Base-by-base conservation (phyloP, 257 asterid species). In the Parsonsia alboflavescens region DNA sequence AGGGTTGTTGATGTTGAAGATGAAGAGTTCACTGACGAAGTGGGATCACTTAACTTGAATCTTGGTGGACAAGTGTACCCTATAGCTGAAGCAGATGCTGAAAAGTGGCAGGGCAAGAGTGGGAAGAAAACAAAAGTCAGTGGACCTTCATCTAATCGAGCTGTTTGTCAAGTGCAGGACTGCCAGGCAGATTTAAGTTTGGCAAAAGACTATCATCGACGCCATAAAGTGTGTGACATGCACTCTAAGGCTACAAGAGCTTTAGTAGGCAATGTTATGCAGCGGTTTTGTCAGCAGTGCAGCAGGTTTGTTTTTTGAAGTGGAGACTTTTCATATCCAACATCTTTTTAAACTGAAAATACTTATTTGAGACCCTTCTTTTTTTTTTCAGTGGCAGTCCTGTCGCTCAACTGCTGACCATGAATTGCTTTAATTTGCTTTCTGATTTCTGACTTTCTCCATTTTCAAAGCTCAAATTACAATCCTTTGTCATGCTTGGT, bases 261-360 rank as follows among this genome's bases (percentile, higher is more conserved):
- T 68, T 77, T 91, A 78, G 97, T 93, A 46, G 96, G 94, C 76
- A 84, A 82, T 71, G 86, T 89, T 36, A 70, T 88, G 94, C 98
- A 93, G 83, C 85, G 98, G 49, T 93, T 93, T 78, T 93, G 98
- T 84, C 98, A 93, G 78, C 98, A 91, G 78, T 91, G 98, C 82
- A 93, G 97, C 96, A 93, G 98, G 98, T 93, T 77, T 48, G 75
- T 67, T 22, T 68, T 68, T 54, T 77, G 26, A 19, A 7, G 13
- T 45, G 1, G 10, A 16, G 62, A 1, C 44, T 62, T 42, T n/a
- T 36, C 36, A 12, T 71, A 12, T 71, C 1, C 30, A 22, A 13
- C 26, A 53, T 67, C 45, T 36, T 41, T 36, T 73, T 54, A 50
- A 1, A 24, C 52, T 75, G 4, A 26, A 16, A 53, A 41, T 71